Percentiles rank a stretch among this genome's conserved stretches.
phyloP scores from a whole-genome alignment of 2,329 filamentous ascomycete species.

The Keithomyces neogunnii region DNA sequence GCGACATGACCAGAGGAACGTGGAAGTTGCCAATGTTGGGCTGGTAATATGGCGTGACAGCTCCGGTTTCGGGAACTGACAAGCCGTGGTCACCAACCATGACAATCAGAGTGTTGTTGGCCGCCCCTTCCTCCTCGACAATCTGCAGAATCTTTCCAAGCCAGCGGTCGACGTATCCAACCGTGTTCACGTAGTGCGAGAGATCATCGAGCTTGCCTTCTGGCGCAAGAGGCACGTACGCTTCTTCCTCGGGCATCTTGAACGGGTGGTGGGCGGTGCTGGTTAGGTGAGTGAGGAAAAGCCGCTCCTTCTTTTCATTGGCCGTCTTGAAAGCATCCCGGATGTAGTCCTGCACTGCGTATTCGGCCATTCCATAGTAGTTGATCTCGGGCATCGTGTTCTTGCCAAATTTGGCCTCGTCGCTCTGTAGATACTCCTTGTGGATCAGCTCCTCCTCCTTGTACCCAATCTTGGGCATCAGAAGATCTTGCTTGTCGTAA shows the following conservation, averaged over 20 bases:
- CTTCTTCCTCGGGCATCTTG: slow-evolving; percentile 19
- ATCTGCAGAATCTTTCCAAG: slow-evolving; percentile 21
- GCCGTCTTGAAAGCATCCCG: slow-evolving; percentile 21
- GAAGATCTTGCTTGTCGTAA: slow-evolving; percentile 24
- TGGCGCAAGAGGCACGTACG: slow-evolving; percentile 17
- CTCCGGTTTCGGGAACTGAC: slow-evolving; percentile 22
- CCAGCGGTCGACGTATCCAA: slow-evolving; percentile 24
- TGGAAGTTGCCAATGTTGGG: slow-evolving; percentile 24
- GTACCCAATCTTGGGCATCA: slow-evolving; percentile 24
- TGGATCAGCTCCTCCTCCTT: slow-evolving; percentile 15
- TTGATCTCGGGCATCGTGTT: slow-evolving; percentile 23
- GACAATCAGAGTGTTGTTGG: slow-evolving; percentile 23
- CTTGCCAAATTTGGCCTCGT: slow-evolving; percentile 19
- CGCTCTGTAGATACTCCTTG: slow-evolving; percentile 21
- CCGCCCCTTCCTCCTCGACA: slow-evolving; percentile 20
- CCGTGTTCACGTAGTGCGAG: slow-evolving; percentile 23
- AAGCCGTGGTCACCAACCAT: slow-evolving; percentile 24
- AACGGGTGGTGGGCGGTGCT: slow-evolving; percentile 28
- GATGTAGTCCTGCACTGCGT: slow-evolving; percentile 23
- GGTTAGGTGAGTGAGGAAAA: slow-evolving; percentile 27
- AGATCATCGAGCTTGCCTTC: slow-evolving; percentile 19
- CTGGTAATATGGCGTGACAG: slow-evolving; percentile 24
- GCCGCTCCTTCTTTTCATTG: slow-evolving; percentile 19
- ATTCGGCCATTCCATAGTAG: slow-evolving; percentile 26
- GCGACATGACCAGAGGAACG: slow-evolving; percentile 24